Evolutionary conservation across 345 rosid species (phyloP), one percentile per base, ranked within the genome.

Genomic region (Combretum micranthum): DNA sequence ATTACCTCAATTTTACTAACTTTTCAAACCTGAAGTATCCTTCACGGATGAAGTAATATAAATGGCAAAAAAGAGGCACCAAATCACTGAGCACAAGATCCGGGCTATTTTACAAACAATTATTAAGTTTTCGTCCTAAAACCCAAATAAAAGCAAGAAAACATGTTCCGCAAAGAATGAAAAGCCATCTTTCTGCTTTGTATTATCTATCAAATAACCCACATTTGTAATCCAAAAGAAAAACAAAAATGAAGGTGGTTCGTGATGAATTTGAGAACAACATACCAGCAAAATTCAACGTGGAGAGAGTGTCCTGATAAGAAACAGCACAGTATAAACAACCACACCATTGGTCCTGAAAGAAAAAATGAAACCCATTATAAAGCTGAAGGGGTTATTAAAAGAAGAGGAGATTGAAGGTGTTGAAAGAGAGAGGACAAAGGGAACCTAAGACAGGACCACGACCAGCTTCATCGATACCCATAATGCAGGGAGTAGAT

Each of bases 391-490:
- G 18, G 42, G 3, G 11, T 56, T 65, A 45, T 1, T 20, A 5
- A 52, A 59, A 59, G 12, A 19, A 15, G 2, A 55, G 14, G 25
- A 5, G 15, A 12, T 20, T 43, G 50, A 53, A 42, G 25, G 14
- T 51, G 13, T 23, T n/a, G n/a, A 55, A 21, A 15, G 53, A 26
- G 23, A 19, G 59, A 17, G 12, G 22, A 51, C n/a, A n/a, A 42
- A 52, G 55, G 49, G 4, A 23, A 83, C 95, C 96, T 37, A 86
- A 79, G 62, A 91, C 95, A 52, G 98, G 96, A 57, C 93, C 96
- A 53, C 98, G 93, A 12, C 96, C 96, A 48, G 96, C 96, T 77
- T 91, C 96, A 58, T 91, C 95, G 72, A 91, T 91, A 42, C 98
- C 98, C 83, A 88, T 88, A 42, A 88, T 73, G 75, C 98, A 91